Percentiles rank a stretch among this genome's conserved stretches.
These are phyloP conservation scores for Tolypocladium ovalisporum DNA, from an alignment of 2,329 filamentous ascomycete species.

Conservation along the genomic window DNA sequence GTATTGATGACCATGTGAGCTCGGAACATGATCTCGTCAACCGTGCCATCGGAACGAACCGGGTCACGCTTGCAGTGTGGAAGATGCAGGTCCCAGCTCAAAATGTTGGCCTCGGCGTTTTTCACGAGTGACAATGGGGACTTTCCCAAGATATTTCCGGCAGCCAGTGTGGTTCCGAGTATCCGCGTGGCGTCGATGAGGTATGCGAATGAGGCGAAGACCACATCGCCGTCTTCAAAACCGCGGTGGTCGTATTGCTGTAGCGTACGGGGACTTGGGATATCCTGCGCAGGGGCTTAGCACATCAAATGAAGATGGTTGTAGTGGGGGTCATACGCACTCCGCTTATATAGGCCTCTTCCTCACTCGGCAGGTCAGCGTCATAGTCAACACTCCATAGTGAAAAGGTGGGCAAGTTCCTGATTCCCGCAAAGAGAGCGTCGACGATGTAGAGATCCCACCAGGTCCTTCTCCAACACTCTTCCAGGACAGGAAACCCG, in stretches of 20 bases:
- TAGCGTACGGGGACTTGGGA: conserved; percentile 46
- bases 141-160: conserved; percentile 29
- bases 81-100: conserved; percentile 67
- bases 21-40: conserved; percentile 75
- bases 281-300: conserved; percentile 21
- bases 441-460: conserved; percentile 66
- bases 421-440: conserved; percentile 65
- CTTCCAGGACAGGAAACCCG: conserved; percentile 53
- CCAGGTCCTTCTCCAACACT: conserved; percentile 73
- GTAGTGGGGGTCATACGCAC: conserved; percentile 21
- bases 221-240: conserved; percentile 51
- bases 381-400: conserved; percentile 50
- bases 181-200: conserved; percentile 67
- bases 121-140: conserved; percentile 11
- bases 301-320: rapidly evolving
- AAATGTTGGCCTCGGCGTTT: conserved; percentile 27
- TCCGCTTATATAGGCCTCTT: conserved; percentile 46
- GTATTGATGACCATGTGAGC: conserved; percentile 59
- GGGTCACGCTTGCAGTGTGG: conserved; percentile 57
- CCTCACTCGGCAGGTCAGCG: conserved; percentile 63
- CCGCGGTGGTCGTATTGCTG: conserved; percentile 60
- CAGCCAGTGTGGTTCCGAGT: conserved; percentile 43
- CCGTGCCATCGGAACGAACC: conserved; percentile 48
- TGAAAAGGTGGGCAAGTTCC: conserved; percentile 52
- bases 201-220: conserved; percentile 69